These are phyloP conservation scores for Neonothopanus nambi DNA, from an alignment of 1,284 basidiomycete species.

Conservation along the genomic window DNA sequence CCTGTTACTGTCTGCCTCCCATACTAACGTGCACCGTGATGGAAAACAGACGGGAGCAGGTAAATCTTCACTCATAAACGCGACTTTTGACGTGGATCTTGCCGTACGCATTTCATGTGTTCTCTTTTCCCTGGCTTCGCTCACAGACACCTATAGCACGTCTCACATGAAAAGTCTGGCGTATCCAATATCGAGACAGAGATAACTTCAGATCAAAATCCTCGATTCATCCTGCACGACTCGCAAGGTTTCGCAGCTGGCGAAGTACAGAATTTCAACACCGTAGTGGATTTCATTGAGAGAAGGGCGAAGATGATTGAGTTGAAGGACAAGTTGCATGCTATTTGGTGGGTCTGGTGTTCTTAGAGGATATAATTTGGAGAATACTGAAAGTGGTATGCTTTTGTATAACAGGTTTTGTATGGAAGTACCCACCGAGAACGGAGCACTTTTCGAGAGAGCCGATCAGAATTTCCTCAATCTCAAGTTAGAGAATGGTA, in stretches of 20 bases:
- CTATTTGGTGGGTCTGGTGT: conserved; percentile 26
- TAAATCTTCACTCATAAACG: conserved; percentile 28
- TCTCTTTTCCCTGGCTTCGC: background rate
- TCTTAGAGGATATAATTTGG: background rate
- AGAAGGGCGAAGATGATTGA: conserved; percentile 13
- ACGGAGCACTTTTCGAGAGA: conserved; percentile 24
- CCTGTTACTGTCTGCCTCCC: background rate
- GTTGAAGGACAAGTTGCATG: conserved; percentile 29
- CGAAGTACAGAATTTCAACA: conserved; percentile 23
- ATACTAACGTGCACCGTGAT: background rate
- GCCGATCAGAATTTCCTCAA: conserved; percentile 27
- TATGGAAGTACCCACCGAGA: conserved; percentile 24
- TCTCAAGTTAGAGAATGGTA: conserved; percentile 19
- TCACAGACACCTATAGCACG: conserved; percentile 16
- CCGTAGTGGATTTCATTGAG: conserved; percentile 24
- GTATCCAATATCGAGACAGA: conserved; percentile 25
- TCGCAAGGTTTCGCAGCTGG: conserved; percentile 29
- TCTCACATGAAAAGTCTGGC: conserved; percentile 21
- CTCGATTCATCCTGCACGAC: conserved; percentile 29
- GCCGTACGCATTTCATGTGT: conserved; percentile 16
- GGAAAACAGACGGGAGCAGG: conserved; percentile 24
- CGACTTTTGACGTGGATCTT: conserved; percentile 23
- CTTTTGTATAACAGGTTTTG: conserved; percentile 22
- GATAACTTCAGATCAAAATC: conserved; percentile 26
- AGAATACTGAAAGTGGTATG: no score